Evolutionary conservation across 2,329 filamentous ascomycete genomes (phyloP).

Genomic region (Simplicillium sp.): DNA sequence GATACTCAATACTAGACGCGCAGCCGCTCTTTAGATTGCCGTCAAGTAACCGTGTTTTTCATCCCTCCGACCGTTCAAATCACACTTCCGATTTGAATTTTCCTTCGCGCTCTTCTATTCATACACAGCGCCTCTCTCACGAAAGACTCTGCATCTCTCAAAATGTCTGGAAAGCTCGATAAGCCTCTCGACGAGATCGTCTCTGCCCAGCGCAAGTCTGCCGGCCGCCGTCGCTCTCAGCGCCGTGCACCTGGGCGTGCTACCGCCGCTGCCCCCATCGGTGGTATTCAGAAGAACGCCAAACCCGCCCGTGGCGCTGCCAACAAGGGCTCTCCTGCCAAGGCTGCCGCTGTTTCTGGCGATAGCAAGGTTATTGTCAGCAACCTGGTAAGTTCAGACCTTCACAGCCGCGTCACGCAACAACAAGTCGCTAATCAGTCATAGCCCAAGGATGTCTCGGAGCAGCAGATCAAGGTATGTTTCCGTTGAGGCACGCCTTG

Average conservation of each 20-base stretch:
- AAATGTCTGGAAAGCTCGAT: constrained; percentile 91
- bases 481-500: constrained; percentile 66
- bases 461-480: constrained; percentile 99
- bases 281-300: constrained; percentile 75
- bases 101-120: constrained; percentile 8
- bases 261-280: constrained; percentile 60
- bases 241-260: constrained; percentile 45
- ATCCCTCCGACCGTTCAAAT: not conserved
- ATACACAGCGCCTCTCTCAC: constrained; percentile 34
- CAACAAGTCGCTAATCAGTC: constrained; percentile 33
- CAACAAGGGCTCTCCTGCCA: constrained; percentile 55
- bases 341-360: constrained; percentile 49
- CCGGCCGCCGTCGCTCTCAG: constrained; percentile 39
- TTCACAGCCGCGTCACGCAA: not conserved
- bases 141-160: constrained; percentile 21
- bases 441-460: constrained; percentile 91
- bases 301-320: constrained; percentile 49
- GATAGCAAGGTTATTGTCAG: constrained; percentile 98
- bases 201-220: constrained; percentile 59
- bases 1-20: not conserved
- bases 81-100: constrained; percentile 4
- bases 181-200: constrained; percentile 97
- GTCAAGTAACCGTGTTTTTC: not conserved
- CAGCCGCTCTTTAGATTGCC: not conserved
- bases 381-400: constrained; percentile 68